Evolutionary conservation across 1,139 yeast species (phyloP), one percentile per base, ranked within the genome.

Genomic region (Tardiomyces blankii): DNA sequence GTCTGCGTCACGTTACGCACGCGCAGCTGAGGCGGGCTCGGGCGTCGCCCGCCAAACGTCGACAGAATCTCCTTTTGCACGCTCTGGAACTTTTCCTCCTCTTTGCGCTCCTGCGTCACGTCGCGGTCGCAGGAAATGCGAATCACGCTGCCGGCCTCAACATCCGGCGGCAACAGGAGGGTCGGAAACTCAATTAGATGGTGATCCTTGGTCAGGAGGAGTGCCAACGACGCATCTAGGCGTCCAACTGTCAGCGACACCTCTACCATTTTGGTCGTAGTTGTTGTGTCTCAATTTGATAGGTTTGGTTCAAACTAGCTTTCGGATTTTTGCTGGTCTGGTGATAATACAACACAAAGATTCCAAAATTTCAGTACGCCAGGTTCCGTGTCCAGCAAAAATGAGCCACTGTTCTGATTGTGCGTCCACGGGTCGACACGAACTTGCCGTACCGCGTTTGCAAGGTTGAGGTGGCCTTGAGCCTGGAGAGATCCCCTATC

Each of bases 141-240:
- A 44, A 91, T 87, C 46, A 91, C 83, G n/a, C 96, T 85, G 5
- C 98, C 99, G 1, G 98, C 94, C 53, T 77, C 75, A 41, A 89
- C 94, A 40, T 93, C 91, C 58, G 82, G 83, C 9, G 99, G 99
- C 45, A 91, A 71, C 47, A 91, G 69, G 46, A 89, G 80, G 8
- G 97, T 88, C 14, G 99, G 99, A 60, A 91, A 91, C 61, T 93
- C 98, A 56, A 91, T 89, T 51, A 91, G 73, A 63, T 89, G 96
- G 62, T 89, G 97, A 63, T 89, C 96, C 49, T 83, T 78, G 23
- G 99, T 89, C 42, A 94, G 75, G 42, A 91, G 71, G 44, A 91
- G 72, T 28, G 98, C 97, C 64, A 91, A 72, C 1, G 96, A 88
- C 19, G 97, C 96, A 63, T 91, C 98, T 45, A 91, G 73, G 67